A percentile compares a stretch with the other conserved stretches of the same genome.
phyloP scores from a whole-genome alignment of 805 yeast genomes.

The Saturnispora halmiae region DNA sequence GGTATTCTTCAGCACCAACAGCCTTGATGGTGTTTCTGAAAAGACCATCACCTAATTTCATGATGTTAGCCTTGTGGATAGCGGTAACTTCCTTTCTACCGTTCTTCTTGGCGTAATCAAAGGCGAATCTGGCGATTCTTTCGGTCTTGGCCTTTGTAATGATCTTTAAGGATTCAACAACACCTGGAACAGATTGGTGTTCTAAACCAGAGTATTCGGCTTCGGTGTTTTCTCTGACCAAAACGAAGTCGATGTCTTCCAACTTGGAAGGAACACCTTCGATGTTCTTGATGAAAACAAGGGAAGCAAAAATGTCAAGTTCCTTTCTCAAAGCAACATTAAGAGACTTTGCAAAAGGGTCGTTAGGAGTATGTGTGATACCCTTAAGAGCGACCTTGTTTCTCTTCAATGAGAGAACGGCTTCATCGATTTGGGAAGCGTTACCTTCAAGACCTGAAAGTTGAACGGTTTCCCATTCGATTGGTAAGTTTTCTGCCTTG shows the following conservation, averaged over 20 bases:
- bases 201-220: conserved; percentile 98
- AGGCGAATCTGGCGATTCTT: conserved; percentile 95
- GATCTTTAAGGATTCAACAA: conserved; percentile 92
- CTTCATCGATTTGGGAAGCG: conserved; percentile 58
- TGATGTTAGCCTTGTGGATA: conserved; percentile 97
- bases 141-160: conserved; percentile 92
- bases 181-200: conserved; percentile 96
- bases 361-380: conserved; percentile 83
- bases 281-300: conserved; percentile 86
- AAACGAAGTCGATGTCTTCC: conserved; percentile 81
- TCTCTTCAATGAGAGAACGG: conserved; percentile 85
- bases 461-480: conserved; percentile 84
- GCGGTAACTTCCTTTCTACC: conserved; percentile 90
- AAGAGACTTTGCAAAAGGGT: conserved; percentile 69
- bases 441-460: conserved; percentile 46
- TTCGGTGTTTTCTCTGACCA: conserved; percentile 98
- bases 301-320: conserved; percentile 89
- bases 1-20: conserved; percentile 78
- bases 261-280: conserved; percentile 91
- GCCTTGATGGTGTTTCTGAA: conserved; percentile 90
- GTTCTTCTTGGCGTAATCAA: conserved; percentile 88
- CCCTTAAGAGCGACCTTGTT: conserved; percentile 97
- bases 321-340: conserved; percentile 96
- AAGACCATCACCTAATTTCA: conserved; percentile 97
- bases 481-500: conserved; percentile 79